Evolutionary conservation across 768 basidiomycete species (phyloP).

Genomic region (Amanita rimosa): DNA sequence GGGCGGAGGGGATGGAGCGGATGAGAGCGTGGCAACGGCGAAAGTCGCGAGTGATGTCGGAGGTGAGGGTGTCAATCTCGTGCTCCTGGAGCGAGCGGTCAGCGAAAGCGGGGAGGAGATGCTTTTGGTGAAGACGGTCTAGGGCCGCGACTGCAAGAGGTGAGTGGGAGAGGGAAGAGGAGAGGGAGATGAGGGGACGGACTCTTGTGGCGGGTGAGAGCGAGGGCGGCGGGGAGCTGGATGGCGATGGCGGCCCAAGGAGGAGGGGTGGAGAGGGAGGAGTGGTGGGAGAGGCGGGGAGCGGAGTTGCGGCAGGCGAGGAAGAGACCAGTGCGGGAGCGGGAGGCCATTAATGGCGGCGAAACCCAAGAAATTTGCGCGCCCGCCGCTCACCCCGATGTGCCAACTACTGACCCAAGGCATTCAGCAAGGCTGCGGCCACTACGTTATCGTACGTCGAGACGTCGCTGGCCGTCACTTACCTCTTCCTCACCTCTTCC

Average conservation of each 20-base stretch:
- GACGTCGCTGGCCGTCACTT: constrained; percentile 6
- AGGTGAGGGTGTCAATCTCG: constrained; percentile 82
- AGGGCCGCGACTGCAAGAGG: constrained; percentile 59
- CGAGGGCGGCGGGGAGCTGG: constrained; percentile 75
- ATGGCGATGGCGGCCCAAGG: constrained; percentile 95
- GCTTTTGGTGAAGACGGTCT: constrained; percentile 94
- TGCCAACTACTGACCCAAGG: constrained; percentile 33
- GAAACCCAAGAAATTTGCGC: not conserved
- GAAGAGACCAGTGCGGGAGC: constrained; percentile 87
- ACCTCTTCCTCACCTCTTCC: constrained; percentile 6
- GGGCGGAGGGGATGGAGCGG: constrained; percentile 55
- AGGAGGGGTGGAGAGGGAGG: constrained; percentile 29
- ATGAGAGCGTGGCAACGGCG: constrained; percentile 54
- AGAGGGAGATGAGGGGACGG: constrained; percentile 17
- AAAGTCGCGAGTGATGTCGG: constrained; percentile 83
- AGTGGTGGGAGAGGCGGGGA: constrained; percentile 28
- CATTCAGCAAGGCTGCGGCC: constrained; percentile 67
- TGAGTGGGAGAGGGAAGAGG: constrained; percentile 9
- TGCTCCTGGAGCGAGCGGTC: constrained; percentile 91
- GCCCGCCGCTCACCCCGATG: not conserved
- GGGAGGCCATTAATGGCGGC: constrained; percentile 35
- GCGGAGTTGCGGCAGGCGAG: constrained; percentile 85
- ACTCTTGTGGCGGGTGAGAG: constrained; percentile 69
- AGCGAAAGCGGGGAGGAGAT: constrained; percentile 91
- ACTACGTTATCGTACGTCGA: constrained; percentile 60